Conservation (phyloP, 2,329 filamentous ascomycete genomes). For the Annulohypoxylon truncatum region DNA sequence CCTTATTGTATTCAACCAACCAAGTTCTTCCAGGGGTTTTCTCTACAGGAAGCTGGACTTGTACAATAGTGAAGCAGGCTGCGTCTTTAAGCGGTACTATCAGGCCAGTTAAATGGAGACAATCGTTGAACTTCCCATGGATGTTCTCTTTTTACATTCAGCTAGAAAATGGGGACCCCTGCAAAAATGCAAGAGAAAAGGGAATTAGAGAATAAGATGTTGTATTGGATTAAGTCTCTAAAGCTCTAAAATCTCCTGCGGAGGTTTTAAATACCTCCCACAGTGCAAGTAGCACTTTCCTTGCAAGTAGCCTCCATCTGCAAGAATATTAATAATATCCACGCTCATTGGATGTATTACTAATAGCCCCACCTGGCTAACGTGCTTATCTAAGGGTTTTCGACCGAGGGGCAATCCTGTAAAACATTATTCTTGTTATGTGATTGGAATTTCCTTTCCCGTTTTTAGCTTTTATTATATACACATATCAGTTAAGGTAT, state of each 20-base stretch:
- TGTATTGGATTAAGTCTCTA: no score
- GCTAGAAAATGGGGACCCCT: not conserved
- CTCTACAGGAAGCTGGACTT: not conserved
- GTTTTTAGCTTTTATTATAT: no score
- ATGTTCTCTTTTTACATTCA: not conserved
- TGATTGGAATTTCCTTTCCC: no score
- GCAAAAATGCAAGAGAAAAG: not conserved
- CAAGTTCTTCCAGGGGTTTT: not conserved
- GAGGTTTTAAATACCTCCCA: no score
- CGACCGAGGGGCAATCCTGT: no score
- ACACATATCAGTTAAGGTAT: no score
- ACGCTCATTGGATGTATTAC: not conserved
- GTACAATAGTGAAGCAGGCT: not conserved
- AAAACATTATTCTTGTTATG: no score
- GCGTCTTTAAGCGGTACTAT: not conserved
- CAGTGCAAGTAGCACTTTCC: no score
- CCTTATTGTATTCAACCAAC: not conserved
- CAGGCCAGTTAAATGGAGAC: not conserved
- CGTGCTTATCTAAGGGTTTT: not conserved
- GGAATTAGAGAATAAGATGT: no score
- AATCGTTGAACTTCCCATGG: not conserved
- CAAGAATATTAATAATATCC: not conserved
- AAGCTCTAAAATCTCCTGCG: no score
- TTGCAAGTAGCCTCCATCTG: no score
- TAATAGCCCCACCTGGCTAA: not conserved